Evolutionary conservation across 345 rosid genomes (phyloP).

Genomic region (Heritiera fomes): DNA sequence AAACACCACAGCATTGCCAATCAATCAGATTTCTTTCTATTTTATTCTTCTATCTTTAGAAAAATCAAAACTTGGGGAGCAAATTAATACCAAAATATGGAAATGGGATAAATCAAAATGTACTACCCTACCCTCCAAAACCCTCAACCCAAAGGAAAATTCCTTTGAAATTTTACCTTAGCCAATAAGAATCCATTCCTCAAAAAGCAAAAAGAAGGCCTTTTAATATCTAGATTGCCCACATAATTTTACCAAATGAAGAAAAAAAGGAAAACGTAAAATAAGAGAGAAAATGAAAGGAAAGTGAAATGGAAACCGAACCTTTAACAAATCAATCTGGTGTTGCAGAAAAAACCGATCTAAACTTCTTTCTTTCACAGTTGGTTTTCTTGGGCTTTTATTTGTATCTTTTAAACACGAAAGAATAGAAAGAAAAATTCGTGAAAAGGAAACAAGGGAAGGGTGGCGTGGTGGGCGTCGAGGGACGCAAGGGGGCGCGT

Average conservation of each 20-base stretch:
- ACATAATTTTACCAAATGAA: background rate
- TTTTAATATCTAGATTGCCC: background rate
- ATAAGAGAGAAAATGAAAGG: background rate
- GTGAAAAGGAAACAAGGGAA: background rate
- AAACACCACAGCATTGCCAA: background rate
- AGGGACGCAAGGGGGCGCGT: background rate
- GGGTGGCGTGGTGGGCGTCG: background rate
- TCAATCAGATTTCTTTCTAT: background rate
- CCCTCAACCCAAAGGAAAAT: background rate
- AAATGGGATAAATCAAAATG: background rate
- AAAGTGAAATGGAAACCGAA: slow-evolving; percentile 13
- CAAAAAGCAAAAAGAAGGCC: background rate
- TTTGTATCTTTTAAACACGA: background rate
- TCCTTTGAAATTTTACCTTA: background rate
- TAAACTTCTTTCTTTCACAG: background rate
- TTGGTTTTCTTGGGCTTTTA: background rate
- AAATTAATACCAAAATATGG: background rate
- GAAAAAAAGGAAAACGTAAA: background rate
- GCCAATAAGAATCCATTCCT: background rate
- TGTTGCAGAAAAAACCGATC: background rate
- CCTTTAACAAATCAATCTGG: slow-evolving; percentile 9
- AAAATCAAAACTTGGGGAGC: background rate
- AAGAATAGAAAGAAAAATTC: background rate
- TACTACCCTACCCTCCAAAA: background rate
- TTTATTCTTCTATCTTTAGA: background rate